Evolutionary conservation across 2,329 filamentous ascomycete species (phyloP).

Genomic region (Clarireedia sp.): DNA sequence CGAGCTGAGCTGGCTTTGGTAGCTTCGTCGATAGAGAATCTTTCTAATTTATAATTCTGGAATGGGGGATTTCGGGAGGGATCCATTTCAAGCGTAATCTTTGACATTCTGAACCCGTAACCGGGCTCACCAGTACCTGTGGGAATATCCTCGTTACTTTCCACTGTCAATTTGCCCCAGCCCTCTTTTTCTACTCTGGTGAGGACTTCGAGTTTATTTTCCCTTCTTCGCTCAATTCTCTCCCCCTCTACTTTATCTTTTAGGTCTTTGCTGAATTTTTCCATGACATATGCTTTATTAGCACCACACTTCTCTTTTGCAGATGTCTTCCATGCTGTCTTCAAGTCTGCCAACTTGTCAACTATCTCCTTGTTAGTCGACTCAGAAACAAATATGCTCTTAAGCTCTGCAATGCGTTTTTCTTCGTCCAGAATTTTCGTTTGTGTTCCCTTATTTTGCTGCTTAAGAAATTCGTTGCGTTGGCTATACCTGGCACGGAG

Average conservation of each 20-base stretch:
- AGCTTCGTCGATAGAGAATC: background rate
- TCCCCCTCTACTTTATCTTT: background rate
- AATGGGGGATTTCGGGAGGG: background rate
- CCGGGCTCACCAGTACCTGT: background rate
- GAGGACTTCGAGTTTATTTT: background rate
- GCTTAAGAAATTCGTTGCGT: fast-evolving
- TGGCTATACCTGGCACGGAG: background rate
- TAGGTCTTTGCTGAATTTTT: background rate
- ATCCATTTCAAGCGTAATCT: slow-evolving; percentile 1
- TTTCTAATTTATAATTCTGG: background rate
- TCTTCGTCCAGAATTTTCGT: background rate
- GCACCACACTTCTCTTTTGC: background rate
- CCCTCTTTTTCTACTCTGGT: background rate
- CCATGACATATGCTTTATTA: background rate
- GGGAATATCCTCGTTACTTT: background rate
- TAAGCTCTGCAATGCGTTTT: background rate
- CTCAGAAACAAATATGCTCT: background rate
- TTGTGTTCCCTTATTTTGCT: background rate
- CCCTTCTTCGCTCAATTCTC: too few species aligned
- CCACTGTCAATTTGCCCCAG: background rate
- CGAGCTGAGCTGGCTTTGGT: background rate
- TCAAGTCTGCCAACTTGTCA: background rate
- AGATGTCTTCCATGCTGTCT: background rate
- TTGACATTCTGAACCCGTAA: slow-evolving; percentile 8
- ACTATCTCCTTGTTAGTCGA: background rate